Evolutionary conservation across 2,329 filamentous ascomycete species (phyloP).

Genomic region (Dactylellina parvicollis): DNA sequence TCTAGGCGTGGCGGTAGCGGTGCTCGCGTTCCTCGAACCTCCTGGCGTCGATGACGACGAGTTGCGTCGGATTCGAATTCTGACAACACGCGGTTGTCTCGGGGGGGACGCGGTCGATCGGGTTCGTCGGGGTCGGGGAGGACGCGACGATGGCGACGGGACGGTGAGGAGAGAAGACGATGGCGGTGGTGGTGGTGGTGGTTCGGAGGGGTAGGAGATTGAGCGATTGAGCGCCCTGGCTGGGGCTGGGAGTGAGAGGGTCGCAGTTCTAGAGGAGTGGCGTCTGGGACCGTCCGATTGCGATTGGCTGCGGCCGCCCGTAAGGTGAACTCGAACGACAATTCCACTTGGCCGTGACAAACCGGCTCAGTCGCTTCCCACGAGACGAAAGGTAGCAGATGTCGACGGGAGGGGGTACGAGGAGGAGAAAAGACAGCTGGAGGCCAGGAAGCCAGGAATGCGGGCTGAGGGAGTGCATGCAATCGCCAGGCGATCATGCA

Average conservation of each 20-base stretch:
- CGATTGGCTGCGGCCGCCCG: constrained; percentile 32
- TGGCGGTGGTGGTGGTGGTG: not conserved
- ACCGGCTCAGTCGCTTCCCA: constrained; percentile 11
- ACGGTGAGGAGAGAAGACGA: not conserved
- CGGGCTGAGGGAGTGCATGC: constrained; percentile 13
- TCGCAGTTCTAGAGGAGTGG: constrained; percentile 4
- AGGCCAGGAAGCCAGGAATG: constrained; percentile 13
- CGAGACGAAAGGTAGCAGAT: not conserved
- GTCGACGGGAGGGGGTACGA: not conserved
- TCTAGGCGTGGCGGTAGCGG: constrained; percentile 26
- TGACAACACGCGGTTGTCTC: constrained; percentile 41
- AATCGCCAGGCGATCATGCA: constrained; percentile 43
- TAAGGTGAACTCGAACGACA: constrained; percentile 39
- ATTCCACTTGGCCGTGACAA: constrained; percentile 47
- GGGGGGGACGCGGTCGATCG: constrained; percentile 22
- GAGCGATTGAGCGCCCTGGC: constrained; percentile 32
- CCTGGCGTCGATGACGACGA: constrained; percentile 28
- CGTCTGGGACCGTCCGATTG: constrained; percentile 23
- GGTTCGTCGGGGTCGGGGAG: not conserved
- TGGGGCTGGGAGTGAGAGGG: constrained; percentile 6
- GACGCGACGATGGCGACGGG: constrained; percentile 30
- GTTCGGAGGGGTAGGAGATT: constrained; percentile 7
- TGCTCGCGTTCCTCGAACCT: constrained; percentile 34
- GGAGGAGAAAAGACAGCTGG: not conserved
- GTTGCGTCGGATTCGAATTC: constrained; percentile 50